These are phyloP conservation scores for Pseudocercospora fijiensis DNA, from an alignment of 2,329 filamentous ascomycete genomes.

Conservation along the genomic window DNA sequence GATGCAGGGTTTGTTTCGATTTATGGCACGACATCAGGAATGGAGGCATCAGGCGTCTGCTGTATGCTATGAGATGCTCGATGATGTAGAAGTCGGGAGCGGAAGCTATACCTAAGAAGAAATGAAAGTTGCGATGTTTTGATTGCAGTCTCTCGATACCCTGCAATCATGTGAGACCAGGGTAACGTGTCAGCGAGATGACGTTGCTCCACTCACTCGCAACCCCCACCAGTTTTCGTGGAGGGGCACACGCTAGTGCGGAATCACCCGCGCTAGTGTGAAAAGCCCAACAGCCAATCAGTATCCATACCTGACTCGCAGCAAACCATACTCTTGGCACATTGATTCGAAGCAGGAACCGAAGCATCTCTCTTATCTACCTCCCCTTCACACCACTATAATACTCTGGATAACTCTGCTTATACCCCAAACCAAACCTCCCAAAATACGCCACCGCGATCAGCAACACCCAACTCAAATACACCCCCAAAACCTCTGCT, in stretches of 20 bases:
- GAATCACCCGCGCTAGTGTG: not conserved
- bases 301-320: not conserved
- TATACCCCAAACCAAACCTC: conserved; percentile 23
- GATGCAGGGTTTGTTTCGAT: not conserved
- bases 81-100: conserved; percentile 4
- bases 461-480: conserved; percentile 24
- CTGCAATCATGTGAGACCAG: not conserved
- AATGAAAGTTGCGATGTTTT: not conserved
- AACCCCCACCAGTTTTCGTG: not conserved
- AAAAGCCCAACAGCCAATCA: not conserved
- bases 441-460: conserved; percentile 24
- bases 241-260: not conserved
- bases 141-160: not conserved
- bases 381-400: conserved; percentile 23
- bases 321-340: not conserved
- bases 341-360: not conserved
- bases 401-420: conserved; percentile 26
- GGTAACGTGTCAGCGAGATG: not conserved
- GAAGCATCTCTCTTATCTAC: not conserved
- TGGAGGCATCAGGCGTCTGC: not conserved
- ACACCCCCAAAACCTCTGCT: conserved; percentile 22
- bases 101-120: not conserved
- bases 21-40: not conserved
- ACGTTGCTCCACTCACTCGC: not conserved
- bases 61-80: not conserved